phyloP scores from a whole-genome alignment of 192 early-diverging fungal species.

The Mortierella claussenii region DNA sequence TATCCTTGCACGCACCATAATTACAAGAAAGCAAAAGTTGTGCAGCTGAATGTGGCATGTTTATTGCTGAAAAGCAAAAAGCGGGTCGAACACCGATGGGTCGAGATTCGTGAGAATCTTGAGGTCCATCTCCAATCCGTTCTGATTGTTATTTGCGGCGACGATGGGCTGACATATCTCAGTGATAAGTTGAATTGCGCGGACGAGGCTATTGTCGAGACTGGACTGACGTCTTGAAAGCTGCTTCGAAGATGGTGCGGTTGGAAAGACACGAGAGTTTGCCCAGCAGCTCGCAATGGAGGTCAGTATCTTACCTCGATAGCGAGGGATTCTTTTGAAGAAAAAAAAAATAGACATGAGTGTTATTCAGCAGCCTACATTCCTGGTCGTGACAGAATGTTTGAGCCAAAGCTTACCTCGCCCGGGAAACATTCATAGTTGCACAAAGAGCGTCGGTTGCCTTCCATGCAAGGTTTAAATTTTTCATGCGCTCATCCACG shows the following conservation, averaged over 20 bases:
- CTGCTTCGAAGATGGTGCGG: neutral
- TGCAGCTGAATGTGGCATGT: neutral
- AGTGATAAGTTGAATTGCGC: slow-evolving; percentile 9
- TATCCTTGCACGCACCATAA: neutral
- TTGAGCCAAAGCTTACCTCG: slow-evolving; percentile 23
- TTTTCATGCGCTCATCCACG: slow-evolving; percentile 6
- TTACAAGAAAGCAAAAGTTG: neutral
- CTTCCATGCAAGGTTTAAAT: slow-evolving; percentile 24
- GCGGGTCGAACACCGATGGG: slow-evolving; percentile 20
- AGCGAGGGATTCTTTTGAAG: slow-evolving; percentile 11
- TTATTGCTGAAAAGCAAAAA: slow-evolving; percentile 16
- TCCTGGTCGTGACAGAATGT: too few species aligned
- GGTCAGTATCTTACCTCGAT: slow-evolving; percentile 35
- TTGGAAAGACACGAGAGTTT: slow-evolving; percentile 32
- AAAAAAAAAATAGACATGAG: neutral
- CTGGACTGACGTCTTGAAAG: slow-evolving; percentile 10
- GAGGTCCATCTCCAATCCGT: slow-evolving; percentile 22
- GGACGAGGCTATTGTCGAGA: slow-evolving; percentile 20
- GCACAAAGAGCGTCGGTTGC: slow-evolving; percentile 15
- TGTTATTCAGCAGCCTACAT: neutral
- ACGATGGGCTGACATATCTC: slow-evolving; percentile 19
- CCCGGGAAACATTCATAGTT: slow-evolving; percentile 17
- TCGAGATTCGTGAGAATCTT: slow-evolving; percentile 14
- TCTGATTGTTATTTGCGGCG: neutral
- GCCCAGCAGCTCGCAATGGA: slow-evolving; percentile 42